Conservation (phyloP, 768 basidiomycete genomes). For the Xanthoconium purpureum region DNA sequence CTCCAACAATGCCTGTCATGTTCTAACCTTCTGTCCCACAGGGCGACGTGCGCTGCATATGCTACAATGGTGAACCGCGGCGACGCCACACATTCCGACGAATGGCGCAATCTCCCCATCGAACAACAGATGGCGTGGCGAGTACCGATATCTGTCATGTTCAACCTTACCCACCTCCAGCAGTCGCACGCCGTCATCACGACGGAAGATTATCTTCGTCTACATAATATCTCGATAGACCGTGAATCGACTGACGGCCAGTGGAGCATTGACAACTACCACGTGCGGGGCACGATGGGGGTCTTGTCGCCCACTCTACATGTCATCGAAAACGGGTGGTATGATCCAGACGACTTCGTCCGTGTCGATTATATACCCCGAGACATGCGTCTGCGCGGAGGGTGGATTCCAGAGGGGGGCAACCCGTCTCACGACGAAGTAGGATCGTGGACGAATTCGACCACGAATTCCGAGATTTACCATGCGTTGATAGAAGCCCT, state of each 20-base stretch:
- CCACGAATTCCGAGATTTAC: constrained; percentile 14
- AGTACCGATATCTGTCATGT: constrained; percentile 38
- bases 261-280: constrained; percentile 38
- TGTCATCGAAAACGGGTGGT: constrained; percentile 37
- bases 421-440: constrained; percentile 11
- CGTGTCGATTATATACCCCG: constrained; percentile 38
- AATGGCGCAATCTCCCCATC: constrained; percentile 40
- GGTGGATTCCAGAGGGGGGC: constrained; percentile 22
- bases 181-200: constrained; percentile 37
- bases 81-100: constrained; percentile 36
- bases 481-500: constrained; percentile 16
- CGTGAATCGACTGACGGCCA: constrained; percentile 37
- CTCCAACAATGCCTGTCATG: background rate
- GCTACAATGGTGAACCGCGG: constrained; percentile 46
- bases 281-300: constrained; percentile 20
- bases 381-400: constrained; percentile 32
- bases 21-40: constrained; percentile 6
- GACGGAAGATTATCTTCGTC: constrained; percentile 40
- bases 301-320: constrained; percentile 23
- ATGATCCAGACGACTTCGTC: constrained; percentile 33
- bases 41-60: constrained; percentile 38
- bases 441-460: constrained; percentile 21
- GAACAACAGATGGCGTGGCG: constrained; percentile 37
- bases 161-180: constrained; percentile 41
- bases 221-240: constrained; percentile 35